phyloP scores from a whole-genome alignment of 1,139 yeast species.

The Pneumocystis murina region DNA sequence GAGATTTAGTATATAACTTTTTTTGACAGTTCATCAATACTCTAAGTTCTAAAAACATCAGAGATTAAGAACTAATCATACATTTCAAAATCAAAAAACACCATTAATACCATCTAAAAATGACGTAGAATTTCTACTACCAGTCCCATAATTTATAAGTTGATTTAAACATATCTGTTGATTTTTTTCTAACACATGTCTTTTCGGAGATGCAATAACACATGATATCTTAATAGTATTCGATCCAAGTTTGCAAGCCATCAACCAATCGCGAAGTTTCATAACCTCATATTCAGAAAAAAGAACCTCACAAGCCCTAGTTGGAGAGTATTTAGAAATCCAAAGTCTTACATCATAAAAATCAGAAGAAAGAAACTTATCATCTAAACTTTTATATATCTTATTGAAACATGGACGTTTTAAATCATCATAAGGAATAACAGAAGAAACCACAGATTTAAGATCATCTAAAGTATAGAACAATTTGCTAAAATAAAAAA shows the following conservation, averaged over 20 bases:
- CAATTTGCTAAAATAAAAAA: neutral
- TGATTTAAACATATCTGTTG: neutral
- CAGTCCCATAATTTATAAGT: slow-evolving; percentile 1
- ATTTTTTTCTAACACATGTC: neutral
- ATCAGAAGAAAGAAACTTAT: neutral
- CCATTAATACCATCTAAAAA: neutral
- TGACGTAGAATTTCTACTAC: neutral
- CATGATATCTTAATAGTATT: neutral
- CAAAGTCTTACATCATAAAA: neutral
- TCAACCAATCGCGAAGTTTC: slow-evolving; percentile 5
- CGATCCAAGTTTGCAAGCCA: neutral
- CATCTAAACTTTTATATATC: neutral
- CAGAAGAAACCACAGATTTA: neutral
- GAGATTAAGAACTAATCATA: neutral
- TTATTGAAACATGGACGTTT: neutral
- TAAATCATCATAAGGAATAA: neutral
- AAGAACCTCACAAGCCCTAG: slow-evolving; percentile 3
- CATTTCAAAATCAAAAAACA: neutral
- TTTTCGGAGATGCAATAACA: neutral
- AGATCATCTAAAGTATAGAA: neutral
- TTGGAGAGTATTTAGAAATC: neutral
- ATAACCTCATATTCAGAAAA: slow-evolving; percentile 2
- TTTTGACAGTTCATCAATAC: neutral
- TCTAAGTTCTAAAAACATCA: neutral
- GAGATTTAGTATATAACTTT: neutral